Base-by-base conservation (phyloP, 2,329 filamentous ascomycete species). In the Sordariomycetes sp. region DNA sequence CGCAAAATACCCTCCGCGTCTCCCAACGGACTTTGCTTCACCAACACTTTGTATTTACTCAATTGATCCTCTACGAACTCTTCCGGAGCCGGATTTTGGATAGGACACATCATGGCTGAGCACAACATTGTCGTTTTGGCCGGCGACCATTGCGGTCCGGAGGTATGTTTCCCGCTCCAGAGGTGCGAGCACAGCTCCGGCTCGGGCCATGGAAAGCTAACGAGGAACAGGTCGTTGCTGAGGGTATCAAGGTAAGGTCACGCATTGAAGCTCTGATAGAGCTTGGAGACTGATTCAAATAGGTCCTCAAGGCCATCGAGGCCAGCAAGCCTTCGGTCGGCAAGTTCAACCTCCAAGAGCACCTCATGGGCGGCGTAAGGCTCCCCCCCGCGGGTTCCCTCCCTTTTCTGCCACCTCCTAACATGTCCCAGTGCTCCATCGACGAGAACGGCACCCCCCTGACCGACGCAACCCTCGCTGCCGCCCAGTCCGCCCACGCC, bases 281-380 rank as follows among this genome's bases (percentile, higher is more conserved):
- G 18, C 9, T 28, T 9, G 12, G 15, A 12, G 4, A 18, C 16
- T 5, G 18, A 12, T 15, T 15, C 30, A 26, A 21, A 26, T 52
- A 92, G 84, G 66, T 90, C 45, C 74, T 95, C 52, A 82, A 81
- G 51, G 72, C 81, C 8, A 68, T 94, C 40, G 82, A 93, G 64
- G 73, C 77, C 48, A 63, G 67, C 47, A 78, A 75, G 52, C 71
- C 78, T 42, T 72, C 80, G 47, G 70, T 83, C 41, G 67, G 64
- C 54, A 79, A 79, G 49, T 93, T 95, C 67, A 86, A 92, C 58
- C 81, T 94, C 50, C 76, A 94, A 58, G 76, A 93, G 38, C 86
- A 94, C 56, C 70, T 92, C 41, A 74, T 95, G 37, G 88, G 88
- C 50, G 88, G 88, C 49, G 87, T 92, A 73, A 65, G 82, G 75